Conservation (phyloP, 352 stramenopile genomes). For the Phytopythium aichiense region DNA sequence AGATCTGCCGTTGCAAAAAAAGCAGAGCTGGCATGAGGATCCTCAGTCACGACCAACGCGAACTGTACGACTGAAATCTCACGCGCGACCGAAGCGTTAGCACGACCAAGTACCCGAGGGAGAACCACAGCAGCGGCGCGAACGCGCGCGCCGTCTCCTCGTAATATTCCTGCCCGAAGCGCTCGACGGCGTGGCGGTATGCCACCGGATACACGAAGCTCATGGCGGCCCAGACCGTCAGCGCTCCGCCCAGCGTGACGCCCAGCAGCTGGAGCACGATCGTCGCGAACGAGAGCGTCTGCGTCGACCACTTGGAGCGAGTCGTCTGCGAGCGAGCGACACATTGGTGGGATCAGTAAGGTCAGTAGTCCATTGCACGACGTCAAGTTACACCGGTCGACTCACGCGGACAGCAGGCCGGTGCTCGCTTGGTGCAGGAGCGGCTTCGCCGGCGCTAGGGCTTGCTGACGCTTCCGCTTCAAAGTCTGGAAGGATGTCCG, state of each 20-base stretch:
- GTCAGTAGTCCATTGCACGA: not conserved
- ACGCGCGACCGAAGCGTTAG: slow-evolving; percentile 37
- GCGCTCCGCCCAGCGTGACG: not conserved
- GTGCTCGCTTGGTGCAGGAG: not conserved
- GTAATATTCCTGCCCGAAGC: slow-evolving; percentile 24
- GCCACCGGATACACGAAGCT: slow-evolving; percentile 21
- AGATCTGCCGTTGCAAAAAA: slow-evolving; percentile 25
- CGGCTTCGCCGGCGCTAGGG: not conserved
- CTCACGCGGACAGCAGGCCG: not conserved
- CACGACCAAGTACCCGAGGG: slow-evolving; percentile 44
- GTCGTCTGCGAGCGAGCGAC: not conserved
- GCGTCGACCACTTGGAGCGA: not conserved
- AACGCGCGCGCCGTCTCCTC: slow-evolving; percentile 25
- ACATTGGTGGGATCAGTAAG: not conserved
- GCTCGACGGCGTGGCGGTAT: slow-evolving; percentile 14
- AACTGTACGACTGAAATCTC: not conserved
- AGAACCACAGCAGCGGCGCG: slow-evolving; percentile 53
- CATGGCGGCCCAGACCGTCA: slow-evolving; percentile 11
- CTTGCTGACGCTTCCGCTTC: slow-evolving; percentile 4
- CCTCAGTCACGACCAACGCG: not conserved
- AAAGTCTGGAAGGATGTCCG: slow-evolving; percentile 45
- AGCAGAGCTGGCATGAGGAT: not conserved
- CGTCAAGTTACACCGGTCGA: not conserved
- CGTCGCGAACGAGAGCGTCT: slow-evolving; percentile 9
- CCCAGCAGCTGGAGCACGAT: slow-evolving; percentile 17